phyloP scores from a whole-genome alignment of 208 protist species.

The Leptomonas pyrrhocoris region DNA sequence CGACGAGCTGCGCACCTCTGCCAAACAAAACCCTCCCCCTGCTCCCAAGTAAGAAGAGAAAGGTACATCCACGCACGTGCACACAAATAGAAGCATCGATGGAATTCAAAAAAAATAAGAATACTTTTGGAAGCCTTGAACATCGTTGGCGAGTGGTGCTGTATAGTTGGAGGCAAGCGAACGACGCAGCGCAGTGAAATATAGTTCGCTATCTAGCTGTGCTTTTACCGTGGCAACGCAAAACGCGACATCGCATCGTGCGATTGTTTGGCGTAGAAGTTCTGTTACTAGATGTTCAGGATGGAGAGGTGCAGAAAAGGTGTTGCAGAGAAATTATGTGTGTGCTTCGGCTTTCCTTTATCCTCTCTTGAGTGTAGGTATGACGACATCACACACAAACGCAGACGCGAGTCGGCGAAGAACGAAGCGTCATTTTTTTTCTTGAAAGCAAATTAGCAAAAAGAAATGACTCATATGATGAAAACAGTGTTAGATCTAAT shows the following conservation, averaged over 20 bases:
- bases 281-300: background rate
- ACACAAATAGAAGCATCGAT: background rate
- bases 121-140: background rate
- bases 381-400: conserved; percentile 12
- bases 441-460: too few relatives aligned
- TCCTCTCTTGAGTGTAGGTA: conserved; percentile 17
- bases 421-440: background rate
- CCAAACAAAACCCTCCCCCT: conserved; percentile 32
- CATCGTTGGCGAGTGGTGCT: background rate
- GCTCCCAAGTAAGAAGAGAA: conserved; percentile 24
- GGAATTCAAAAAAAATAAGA: background rate
- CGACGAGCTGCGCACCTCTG: conserved; percentile 71
- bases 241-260: background rate
- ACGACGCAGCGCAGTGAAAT: background rate
- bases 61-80: background rate
- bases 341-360: conserved; percentile 13
- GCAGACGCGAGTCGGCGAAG: background rate
- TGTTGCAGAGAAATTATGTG: background rate
- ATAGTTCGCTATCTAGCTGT: background rate
- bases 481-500: too few relatives aligned
- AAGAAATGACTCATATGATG: too few relatives aligned
- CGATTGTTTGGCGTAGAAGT: background rate
- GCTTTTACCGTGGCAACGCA: background rate
- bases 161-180: background rate
- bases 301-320: background rate